phyloP scores from a whole-genome alignment of 768 basidiomycete genomes.

The Candolleomyces efflorescens region DNA sequence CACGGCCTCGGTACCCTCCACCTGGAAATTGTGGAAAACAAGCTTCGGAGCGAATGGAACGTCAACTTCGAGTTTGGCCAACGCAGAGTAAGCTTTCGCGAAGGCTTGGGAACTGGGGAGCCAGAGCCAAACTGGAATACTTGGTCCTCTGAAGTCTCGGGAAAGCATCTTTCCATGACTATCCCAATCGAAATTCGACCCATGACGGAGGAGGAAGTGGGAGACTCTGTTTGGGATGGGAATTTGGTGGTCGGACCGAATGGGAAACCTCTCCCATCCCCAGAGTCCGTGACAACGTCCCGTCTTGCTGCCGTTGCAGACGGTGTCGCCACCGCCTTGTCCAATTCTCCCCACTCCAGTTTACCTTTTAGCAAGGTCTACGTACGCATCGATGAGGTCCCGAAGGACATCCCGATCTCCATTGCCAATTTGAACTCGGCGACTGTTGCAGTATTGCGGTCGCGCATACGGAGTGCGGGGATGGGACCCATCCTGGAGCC shows the following conservation, averaged over 20 bases:
- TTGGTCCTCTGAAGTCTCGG: slow-evolving; percentile 64
- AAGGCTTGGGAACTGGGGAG: slow-evolving; percentile 39
- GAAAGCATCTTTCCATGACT: slow-evolving; percentile 46
- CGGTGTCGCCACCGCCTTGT: slow-evolving; percentile 68
- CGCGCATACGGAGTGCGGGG: slow-evolving; percentile 55
- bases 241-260: slow-evolving; percentile 62
- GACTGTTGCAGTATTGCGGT: slow-evolving; percentile 58
- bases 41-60: slow-evolving; percentile 76
- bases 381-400: slow-evolving; percentile 49
- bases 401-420: slow-evolving; percentile 32
- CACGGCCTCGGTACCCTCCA: slow-evolving; percentile 85
- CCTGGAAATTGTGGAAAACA: slow-evolving; percentile 84
- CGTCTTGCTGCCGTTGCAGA: slow-evolving; percentile 54
- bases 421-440: slow-evolving; percentile 63
- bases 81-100: slow-evolving; percentile 79
- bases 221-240: slow-evolving; percentile 71
- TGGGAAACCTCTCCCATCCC: slow-evolving; percentile 47
- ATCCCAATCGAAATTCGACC: slow-evolving; percentile 55
- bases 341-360: slow-evolving; percentile 74
- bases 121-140: slow-evolving; percentile 31
- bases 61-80: slow-evolving; percentile 72
- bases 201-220: slow-evolving; percentile 49
- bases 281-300: slow-evolving; percentile 45
- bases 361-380: slow-evolving; percentile 63
- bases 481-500: slow-evolving; percentile 79